Conservation (phyloP, 2,329 filamentous ascomycete genomes). For the Cercospora sp. region DNA sequence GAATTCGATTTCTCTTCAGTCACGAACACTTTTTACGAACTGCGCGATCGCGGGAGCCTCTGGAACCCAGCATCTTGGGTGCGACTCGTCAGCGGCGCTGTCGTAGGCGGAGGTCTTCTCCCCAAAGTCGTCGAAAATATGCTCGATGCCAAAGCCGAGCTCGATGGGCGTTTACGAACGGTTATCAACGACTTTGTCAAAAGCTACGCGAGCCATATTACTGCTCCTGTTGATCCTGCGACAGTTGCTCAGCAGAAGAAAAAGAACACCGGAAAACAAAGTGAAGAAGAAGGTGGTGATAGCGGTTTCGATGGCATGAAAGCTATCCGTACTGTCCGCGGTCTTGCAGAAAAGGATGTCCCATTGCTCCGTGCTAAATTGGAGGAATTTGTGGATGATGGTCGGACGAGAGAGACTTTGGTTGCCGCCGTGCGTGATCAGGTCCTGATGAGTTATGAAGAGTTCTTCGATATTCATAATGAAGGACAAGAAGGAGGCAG, state of each 20-base stretch:
- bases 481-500: conserved; percentile 40
- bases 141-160: conserved; percentile 68
- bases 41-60: conserved; percentile 63
- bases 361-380: conserved; percentile 57
- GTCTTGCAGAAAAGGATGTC: conserved; percentile 59
- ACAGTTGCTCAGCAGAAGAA: conserved; percentile 26
- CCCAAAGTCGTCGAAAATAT: conserved; percentile 70
- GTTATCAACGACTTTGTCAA: conserved; percentile 68
- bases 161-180: conserved; percentile 62
- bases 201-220: conserved; percentile 59
- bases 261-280: not conserved
- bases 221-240: conserved; percentile 43
- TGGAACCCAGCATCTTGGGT: conserved; percentile 66
- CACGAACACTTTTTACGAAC: conserved; percentile 66
- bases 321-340: conserved; percentile 49
- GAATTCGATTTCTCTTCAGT: conserved; percentile 67
- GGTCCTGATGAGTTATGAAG: conserved; percentile 63
- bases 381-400: conserved; percentile 64
- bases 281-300: conserved; percentile 1
- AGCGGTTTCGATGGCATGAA: conserved; percentile 35
- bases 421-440: conserved; percentile 66
- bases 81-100: conserved; percentile 53
- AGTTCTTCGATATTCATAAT: conserved; percentile 59
- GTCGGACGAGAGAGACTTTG: conserved; percentile 64
- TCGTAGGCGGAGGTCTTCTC: conserved; percentile 50